Evolutionary conservation across 116 monocot species (phyloP).

Genomic region (Dioscorea cayenensis): DNA sequence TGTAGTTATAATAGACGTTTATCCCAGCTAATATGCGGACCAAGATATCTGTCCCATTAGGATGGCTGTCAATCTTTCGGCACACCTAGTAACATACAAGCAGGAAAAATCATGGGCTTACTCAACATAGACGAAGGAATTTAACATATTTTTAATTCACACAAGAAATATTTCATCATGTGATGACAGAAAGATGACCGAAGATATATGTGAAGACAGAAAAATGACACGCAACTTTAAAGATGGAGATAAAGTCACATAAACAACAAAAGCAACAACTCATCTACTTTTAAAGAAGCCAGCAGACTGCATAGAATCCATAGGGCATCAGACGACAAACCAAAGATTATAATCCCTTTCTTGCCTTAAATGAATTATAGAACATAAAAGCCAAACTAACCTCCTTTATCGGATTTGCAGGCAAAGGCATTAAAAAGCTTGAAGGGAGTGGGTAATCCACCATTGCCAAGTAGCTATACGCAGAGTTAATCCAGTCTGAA

Average conservation of each 20-base stretch:
- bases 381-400: slow-evolving; percentile 17
- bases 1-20: slow-evolving; percentile 84
- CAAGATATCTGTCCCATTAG: slow-evolving; percentile 35
- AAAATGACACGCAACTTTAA: too few relatives aligned
- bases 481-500: slow-evolving; percentile 74
- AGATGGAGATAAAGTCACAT: not conserved
- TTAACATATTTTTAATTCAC: too few relatives aligned
- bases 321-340: not conserved
- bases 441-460: slow-evolving; percentile 86
- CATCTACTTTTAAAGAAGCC: not conserved
- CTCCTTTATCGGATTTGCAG: slow-evolving; percentile 87
- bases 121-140: not conserved
- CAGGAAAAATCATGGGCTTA: not conserved
- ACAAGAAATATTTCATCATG: too few relatives aligned
- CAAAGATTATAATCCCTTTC: not conserved
- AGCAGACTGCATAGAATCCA: not conserved
- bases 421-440: slow-evolving; percentile 84
- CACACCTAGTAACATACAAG: slow-evolving; percentile 46
- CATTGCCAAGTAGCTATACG: slow-evolving; percentile 89
- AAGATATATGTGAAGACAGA: too few relatives aligned
- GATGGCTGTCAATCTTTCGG: slow-evolving; percentile 55
- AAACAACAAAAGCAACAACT: not conserved
- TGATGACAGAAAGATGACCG: too few relatives aligned
- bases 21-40: slow-evolving; percentile 82
- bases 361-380: not conserved